Percentiles rank a stretch among this genome's conserved stretches.
Conservation (phyloP, 768 basidiomycete genomes). For the Termitomyces sp. region DNA sequence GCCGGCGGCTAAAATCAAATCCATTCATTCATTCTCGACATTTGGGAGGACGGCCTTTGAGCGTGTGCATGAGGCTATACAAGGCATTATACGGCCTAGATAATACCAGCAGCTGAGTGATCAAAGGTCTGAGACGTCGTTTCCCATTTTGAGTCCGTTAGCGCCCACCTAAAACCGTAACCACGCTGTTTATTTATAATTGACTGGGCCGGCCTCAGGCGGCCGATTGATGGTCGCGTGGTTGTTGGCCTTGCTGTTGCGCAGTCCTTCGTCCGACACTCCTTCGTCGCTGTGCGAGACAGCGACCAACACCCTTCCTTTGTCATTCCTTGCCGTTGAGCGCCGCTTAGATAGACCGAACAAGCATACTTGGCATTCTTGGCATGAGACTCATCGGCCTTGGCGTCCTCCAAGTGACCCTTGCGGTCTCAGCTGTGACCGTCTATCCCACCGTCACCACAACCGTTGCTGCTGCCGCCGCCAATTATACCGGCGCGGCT, state of each 20-base stretch:
- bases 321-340: background rate
- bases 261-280: background rate
- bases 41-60: background rate
- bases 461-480: slow-evolving; percentile 25
- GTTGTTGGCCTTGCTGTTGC: no score
- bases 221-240: background rate
- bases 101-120: background rate
- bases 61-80: background rate
- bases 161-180: background rate
- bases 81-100: background rate
- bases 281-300: background rate
- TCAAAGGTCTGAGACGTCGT: no score
- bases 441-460: slow-evolving; percentile 26
- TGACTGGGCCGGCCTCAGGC: background rate
- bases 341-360: background rate
- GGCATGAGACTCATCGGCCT: slow-evolving; percentile 7
- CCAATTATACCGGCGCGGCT: slow-evolving; percentile 41
- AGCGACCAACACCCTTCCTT: background rate
- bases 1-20: no score
- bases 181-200: background rate
- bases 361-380: slow-evolving; percentile 3
- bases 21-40: background rate
- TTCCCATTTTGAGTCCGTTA: background rate
- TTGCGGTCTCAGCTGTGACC: slow-evolving; percentile 23
- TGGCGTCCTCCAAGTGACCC: slow-evolving; percentile 10